These are phyloP conservation scores for Lotus japonicus DNA, from an alignment of 306 rosid species.

Conservation along the genomic window DNA sequence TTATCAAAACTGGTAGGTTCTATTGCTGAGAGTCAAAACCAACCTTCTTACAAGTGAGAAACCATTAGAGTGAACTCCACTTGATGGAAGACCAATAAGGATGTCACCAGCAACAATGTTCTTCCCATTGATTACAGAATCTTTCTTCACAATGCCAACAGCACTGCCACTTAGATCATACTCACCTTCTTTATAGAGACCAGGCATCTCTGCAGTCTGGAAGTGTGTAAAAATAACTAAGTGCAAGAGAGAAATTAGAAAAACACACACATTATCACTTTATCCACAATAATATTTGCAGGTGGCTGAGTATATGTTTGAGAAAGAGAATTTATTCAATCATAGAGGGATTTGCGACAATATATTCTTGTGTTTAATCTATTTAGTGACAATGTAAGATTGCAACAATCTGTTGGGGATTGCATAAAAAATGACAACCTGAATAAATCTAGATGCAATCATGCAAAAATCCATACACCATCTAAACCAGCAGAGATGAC, in stretches of 20 bases:
- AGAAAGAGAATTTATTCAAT: not conserved
- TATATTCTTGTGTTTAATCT: not conserved
- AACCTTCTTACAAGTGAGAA: slow-evolving; percentile 92
- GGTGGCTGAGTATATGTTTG: not conserved
- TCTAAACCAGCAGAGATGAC: not conserved
- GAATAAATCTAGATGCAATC: not conserved
- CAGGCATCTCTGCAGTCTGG: slow-evolving; percentile 98
- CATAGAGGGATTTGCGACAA: not conserved
- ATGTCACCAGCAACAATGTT: slow-evolving; percentile 67
- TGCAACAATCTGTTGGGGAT: not conserved
- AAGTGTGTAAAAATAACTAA: slow-evolving; percentile 16
- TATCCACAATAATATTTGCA: not conserved
- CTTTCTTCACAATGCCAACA: slow-evolving; percentile 77
- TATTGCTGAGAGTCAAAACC: not conserved
- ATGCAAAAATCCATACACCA: not conserved
- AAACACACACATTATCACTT: not conserved
- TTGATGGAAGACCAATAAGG: slow-evolving; percentile 82
- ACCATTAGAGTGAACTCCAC: slow-evolving; percentile 93
- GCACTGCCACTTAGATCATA: slow-evolving; percentile 96
- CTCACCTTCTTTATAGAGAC: slow-evolving; percentile 78
- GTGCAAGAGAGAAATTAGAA: not conserved
- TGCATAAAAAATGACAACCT: not conserved
- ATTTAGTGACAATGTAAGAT: not conserved
- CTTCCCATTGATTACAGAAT: slow-evolving; percentile 66
- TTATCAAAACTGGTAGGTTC: not conserved